Base-by-base conservation (phyloP, 306 rosid genomes). In the Begonia fuchsioides region DNA sequence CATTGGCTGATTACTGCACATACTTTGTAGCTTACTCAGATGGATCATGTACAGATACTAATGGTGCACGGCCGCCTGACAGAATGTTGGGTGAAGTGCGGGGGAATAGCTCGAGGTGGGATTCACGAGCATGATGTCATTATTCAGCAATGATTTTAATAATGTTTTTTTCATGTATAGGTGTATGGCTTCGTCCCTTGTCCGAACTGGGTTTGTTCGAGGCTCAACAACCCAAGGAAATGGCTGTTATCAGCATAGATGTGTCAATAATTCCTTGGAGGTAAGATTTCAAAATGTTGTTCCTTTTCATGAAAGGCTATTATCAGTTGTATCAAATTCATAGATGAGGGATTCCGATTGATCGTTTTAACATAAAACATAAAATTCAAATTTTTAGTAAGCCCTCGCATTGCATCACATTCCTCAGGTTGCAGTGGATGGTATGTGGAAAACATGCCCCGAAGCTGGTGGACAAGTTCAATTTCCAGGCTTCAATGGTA, bases 31-130 rank as follows among this genome's bases (percentile, higher is more conserved):
- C 98, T 13, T 92, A 92, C 71, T 92, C 96, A 54, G 96, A 92
- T 57, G 98, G 98, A 44, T 92, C 98, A 39, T 92, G 98, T 67
- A 92, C 96, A 32, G 94, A 92, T 66, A 63, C 81, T 52, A 82
- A 82, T 58, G 73, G 94, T 68, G 96, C 98, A 19, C 86, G 94
- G 17, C 63, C 88, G 70, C 98, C 98, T 43, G 98, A 92, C 68
- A 78, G 81, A 82, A 92, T 92, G 96, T 66, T 92, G 60, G 98
- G 98, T 68, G 98, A 92, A 73, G 83, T 85, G 56, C 81, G 98
- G 50, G 96, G 98, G 60, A 60, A 80, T 69, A 79, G 72, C 75
- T 92, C 98, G 48, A 85, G 96, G 98, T 79, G 39, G 13, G 70
- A 63, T 57, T 63, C 66, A 13, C 11, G 35, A 26, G 35, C 35